These are phyloP conservation scores for Halophytophthora batemanensis DNA, from an alignment of 352 stramenopile species.

Conservation along the genomic window DNA sequence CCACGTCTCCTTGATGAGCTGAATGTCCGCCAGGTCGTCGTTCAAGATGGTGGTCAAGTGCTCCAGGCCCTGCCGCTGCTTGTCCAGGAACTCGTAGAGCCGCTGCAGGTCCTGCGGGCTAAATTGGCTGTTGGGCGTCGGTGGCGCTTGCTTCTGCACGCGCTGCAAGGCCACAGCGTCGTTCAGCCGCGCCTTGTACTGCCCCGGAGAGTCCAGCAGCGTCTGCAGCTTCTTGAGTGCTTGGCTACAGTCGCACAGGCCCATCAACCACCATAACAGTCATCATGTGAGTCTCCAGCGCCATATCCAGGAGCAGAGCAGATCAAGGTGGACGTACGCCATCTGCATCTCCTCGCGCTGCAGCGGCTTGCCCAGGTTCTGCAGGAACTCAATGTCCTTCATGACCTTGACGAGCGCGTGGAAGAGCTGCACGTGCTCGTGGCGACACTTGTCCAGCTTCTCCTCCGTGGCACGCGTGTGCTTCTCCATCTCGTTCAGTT, in stretches of 20 bases:
- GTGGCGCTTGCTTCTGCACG: constrained; percentile 51
- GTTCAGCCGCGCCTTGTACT: constrained; percentile 87
- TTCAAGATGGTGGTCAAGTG: constrained; percentile 81
- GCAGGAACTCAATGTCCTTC: constrained; percentile 85
- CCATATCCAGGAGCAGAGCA: background rate
- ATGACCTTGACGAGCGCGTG: constrained; percentile 85
- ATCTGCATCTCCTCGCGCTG: constrained; percentile 77
- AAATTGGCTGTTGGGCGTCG: constrained; percentile 43
- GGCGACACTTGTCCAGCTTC: constrained; percentile 82
- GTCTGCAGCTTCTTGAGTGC: constrained; percentile 83
- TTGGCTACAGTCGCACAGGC: constrained; percentile 32
- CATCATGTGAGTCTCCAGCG: background rate
- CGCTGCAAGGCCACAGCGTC: constrained; percentile 71
- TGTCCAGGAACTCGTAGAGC: constrained; percentile 83
- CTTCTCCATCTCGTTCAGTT: constrained; percentile 84
- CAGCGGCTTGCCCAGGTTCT: constrained; percentile 83
- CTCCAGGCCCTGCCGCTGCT: constrained; percentile 81
- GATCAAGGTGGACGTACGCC: constrained; percentile 42
- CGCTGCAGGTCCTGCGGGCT: constrained; percentile 73
- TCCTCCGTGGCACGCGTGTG: constrained; percentile 74
- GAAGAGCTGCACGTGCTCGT: constrained; percentile 81
- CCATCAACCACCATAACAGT: background rate
- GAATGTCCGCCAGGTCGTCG: constrained; percentile 82
- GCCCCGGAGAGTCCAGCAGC: constrained; percentile 71
- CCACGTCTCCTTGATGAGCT: constrained; percentile 87